These are phyloP conservation scores for Datisca glomerata DNA, from an alignment of 306 rosid genomes.

Conservation along the genomic window DNA sequence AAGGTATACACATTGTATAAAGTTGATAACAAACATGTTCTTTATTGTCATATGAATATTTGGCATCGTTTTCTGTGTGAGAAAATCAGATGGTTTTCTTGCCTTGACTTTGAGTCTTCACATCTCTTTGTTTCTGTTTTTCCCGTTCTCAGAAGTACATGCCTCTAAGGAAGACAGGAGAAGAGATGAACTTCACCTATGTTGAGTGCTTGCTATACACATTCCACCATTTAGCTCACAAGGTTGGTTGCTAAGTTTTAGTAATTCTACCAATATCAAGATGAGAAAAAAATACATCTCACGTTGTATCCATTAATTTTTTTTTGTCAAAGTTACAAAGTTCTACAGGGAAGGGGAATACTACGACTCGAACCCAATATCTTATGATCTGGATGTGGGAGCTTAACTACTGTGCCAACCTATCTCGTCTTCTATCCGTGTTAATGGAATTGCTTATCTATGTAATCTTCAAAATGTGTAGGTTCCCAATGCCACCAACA, in stretches of 20 bases:
- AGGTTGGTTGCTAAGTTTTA: constrained; percentile 33
- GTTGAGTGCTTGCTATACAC: constrained; percentile 91
- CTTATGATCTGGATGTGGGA: too few relatives aligned
- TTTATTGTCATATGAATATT: too few relatives aligned
- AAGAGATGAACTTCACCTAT: constrained; percentile 83
- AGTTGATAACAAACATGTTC: too few relatives aligned
- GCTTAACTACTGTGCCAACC: too few relatives aligned
- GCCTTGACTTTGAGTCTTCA: too few relatives aligned
- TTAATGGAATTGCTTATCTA: constrained; percentile 1
- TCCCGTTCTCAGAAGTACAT: constrained; percentile 60
- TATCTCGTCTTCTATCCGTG: neutral
- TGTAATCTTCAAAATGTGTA: constrained; percentile 19
- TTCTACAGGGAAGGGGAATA: too few relatives aligned
- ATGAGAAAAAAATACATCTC: neutral
- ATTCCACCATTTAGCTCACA: constrained; percentile 93
- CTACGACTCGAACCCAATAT: too few relatives aligned
- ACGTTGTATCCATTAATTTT: too few relatives aligned
- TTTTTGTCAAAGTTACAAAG: too few relatives aligned
- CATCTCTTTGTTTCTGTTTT: too few relatives aligned
- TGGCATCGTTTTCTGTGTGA: too few relatives aligned
- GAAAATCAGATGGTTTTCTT: too few relatives aligned
- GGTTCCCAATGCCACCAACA: constrained; percentile 99
- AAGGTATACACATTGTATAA: constrained; percentile 34
- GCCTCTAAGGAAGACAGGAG: constrained; percentile 87
- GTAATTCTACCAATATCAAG: neutral